Base-by-base conservation (phyloP, 2,329 filamentous ascomycete genomes). In the Rhynchosporium secalis region DNA sequence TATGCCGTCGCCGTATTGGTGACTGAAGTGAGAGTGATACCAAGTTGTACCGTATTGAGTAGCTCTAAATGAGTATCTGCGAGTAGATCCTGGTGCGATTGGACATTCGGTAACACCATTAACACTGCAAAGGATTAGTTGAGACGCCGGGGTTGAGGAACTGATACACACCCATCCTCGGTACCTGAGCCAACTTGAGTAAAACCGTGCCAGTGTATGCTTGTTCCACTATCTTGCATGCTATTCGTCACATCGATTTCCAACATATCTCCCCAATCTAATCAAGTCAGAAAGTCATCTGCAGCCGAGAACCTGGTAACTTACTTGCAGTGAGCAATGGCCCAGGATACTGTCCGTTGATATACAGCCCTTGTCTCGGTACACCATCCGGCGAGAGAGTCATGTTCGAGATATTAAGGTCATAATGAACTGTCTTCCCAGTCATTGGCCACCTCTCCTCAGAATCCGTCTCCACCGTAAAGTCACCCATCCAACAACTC, bases 191-290 rank as follows among this genome's bases (percentile, higher is more conserved):
- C 73, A 41, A 75, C 73, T 69, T 81, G 78, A 36, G 76, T 73
- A 3, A 84, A 66, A 29, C 79, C 82, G 80, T 81, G 28, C 76
- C 76, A 59, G 78, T 84, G 62, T 69, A 66, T 73, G 0, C 78
- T 76, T 0, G 78, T 79, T 74, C 72, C 75, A 29, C 78, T 83
- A 13, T 91, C 81, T 58, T 85, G 83, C 45, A 78, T 68, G 13
- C 68, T 62, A 75, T 94, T 94, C 74, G 83, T 81, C 56, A 92
- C 81, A 45, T 85, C 85, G 47, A 91, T 83, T 54, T 89, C 76
- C 52, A 85, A 78, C 31, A 51, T 65, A 61, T 76, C 74, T 33
- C 72, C 73, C 70, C 71, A 74, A 13, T 68, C 65, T 62, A 47
- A 13, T 29, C 4, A 7, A 5, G 41, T 56, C 36, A 60, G 45